A percentile compares a stretch with the other conserved stretches of the same genome.
phyloP scores from a whole-genome alignment of 2,329 filamentous ascomycete species.

The Myriangium duriaei region DNA sequence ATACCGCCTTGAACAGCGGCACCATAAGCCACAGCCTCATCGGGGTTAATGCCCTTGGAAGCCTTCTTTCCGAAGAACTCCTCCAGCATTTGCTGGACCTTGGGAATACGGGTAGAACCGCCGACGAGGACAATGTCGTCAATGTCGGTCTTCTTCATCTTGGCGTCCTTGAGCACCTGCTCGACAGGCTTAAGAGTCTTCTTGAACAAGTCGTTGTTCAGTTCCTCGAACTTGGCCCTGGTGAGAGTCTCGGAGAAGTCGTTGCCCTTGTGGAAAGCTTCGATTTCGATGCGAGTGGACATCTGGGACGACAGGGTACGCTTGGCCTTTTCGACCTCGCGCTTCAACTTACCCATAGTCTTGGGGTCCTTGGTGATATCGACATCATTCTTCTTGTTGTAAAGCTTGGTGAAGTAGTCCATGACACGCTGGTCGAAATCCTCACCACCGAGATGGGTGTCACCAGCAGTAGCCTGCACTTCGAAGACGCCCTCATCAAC shows the following conservation, averaged over 20 bases:
- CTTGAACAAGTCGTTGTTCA: constrained; percentile 99
- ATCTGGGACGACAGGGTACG: constrained; percentile 55
- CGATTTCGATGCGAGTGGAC: constrained; percentile 57
- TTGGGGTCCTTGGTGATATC: constrained; percentile 90
- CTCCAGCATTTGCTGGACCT: constrained; percentile 88
- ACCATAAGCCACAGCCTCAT: constrained; percentile 96
- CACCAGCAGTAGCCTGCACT: constrained; percentile 87
- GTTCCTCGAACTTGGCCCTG: constrained; percentile 97
- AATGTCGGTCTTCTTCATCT: constrained; percentile 89
- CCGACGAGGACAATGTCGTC: constrained; percentile 96
- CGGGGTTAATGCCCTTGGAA: constrained; percentile 98
- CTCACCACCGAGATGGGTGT: constrained; percentile 95
- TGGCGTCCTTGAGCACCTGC: constrained; percentile 96
- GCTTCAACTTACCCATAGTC: constrained; percentile 99
- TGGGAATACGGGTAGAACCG: constrained; percentile 98
- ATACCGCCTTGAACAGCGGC: constrained; percentile 96
- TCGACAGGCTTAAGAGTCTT: constrained; percentile 98
- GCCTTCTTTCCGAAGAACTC: constrained; percentile 98
- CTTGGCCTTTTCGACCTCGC: constrained; percentile 99
- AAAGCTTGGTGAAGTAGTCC: constrained; percentile 88
- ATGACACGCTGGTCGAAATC: constrained; percentile 98
- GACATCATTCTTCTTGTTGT: constrained; percentile 96
- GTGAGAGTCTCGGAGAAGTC: constrained; percentile 98
- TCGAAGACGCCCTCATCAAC: constrained; percentile 69
- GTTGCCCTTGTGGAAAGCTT: constrained; percentile 90